Percentiles rank a stretch among this genome's conserved stretches.
These are phyloP conservation scores for Lathyrus oleraceus DNA, from an alignment of 306 rosid genomes.

Conservation along the genomic window DNA sequence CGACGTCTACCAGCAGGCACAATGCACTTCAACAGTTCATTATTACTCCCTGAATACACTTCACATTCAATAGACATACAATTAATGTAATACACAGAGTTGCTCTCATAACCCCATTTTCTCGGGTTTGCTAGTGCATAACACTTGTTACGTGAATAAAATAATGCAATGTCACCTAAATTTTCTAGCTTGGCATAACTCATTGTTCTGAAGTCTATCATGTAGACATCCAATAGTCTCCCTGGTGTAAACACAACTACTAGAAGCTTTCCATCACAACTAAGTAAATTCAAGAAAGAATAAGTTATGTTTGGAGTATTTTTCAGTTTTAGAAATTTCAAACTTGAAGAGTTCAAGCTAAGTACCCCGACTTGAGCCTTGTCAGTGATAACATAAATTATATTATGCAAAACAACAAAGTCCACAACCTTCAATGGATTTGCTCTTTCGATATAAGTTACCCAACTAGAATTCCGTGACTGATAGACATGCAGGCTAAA, in stretches of 20 bases:
- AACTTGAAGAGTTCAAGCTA: no score
- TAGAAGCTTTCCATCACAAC: neutral
- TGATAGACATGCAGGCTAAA: slow-evolving; percentile 4
- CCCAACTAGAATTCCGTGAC: slow-evolving; percentile 17
- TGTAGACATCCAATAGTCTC: neutral
- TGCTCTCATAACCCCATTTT: neutral
- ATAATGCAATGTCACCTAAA: neutral
- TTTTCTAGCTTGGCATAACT: neutral
- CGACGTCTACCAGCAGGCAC: neutral
- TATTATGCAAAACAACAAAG: neutral
- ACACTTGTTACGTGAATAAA: neutral
- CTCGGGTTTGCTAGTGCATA: neutral
- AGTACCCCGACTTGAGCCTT: no score
- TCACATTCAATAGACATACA: neutral
- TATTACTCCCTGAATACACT: neutral
- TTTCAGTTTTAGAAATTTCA: neutral
- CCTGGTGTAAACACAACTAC: neutral
- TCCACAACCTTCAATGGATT: neutral
- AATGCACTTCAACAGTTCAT: neutral
- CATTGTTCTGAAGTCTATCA: neutral
- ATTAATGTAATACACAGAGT: neutral
- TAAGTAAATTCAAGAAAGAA: neutral
- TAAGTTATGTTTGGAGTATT: neutral
- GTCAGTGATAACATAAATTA: no score
- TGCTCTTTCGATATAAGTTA: neutral